A percentile compares a stretch with the other conserved stretches of the same genome.
Evolutionary conservation across 73 alveolate genomes (phyloP).

Genomic region (Blepharisma stoltei): DNA sequence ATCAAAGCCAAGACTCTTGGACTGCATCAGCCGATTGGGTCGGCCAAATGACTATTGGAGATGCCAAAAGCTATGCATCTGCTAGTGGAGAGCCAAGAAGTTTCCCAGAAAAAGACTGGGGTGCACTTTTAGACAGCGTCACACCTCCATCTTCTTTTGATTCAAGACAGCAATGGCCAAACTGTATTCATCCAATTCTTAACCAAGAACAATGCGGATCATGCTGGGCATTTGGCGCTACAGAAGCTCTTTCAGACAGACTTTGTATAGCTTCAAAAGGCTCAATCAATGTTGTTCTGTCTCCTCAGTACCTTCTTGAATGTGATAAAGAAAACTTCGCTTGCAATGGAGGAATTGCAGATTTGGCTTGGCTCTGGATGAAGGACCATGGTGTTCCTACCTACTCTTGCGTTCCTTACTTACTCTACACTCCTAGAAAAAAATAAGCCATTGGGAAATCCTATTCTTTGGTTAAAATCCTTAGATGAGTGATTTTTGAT

Average conservation of each 20-base stretch:
- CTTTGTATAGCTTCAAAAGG: constrained; percentile 75
- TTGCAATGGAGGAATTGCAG: constrained; percentile 83
- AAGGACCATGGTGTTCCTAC: background rate
- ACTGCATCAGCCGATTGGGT: constrained; percentile 8
- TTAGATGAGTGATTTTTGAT: too few relatives aligned
- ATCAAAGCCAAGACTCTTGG: constrained; percentile 7
- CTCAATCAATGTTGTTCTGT: constrained; percentile 45
- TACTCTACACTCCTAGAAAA: too few relatives aligned
- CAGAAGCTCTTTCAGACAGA: constrained; percentile 94
- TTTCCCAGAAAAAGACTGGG: constrained; percentile 23
- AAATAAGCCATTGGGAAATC: too few relatives aligned
- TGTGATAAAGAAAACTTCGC: constrained; percentile 73
- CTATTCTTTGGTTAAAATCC: too few relatives aligned
- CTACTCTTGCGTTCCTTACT: background rate
- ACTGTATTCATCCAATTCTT: constrained; percentile 63
- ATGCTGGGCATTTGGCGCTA: constrained; percentile 98
- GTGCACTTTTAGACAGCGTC: constrained; percentile 6
- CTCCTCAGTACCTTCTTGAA: constrained; percentile 66
- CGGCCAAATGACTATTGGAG: background rate
- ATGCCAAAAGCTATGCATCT: background rate
- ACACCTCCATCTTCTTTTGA: constrained; percentile 39
- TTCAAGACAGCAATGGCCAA: constrained; percentile 54
- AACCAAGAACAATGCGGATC: constrained; percentile 91
- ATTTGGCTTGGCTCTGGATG: constrained; percentile 71
- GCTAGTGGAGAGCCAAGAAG: background rate